These are phyloP conservation scores for Lactarius sp. DNA, from an alignment of 768 basidiomycete genomes.

Conservation along the genomic window DNA sequence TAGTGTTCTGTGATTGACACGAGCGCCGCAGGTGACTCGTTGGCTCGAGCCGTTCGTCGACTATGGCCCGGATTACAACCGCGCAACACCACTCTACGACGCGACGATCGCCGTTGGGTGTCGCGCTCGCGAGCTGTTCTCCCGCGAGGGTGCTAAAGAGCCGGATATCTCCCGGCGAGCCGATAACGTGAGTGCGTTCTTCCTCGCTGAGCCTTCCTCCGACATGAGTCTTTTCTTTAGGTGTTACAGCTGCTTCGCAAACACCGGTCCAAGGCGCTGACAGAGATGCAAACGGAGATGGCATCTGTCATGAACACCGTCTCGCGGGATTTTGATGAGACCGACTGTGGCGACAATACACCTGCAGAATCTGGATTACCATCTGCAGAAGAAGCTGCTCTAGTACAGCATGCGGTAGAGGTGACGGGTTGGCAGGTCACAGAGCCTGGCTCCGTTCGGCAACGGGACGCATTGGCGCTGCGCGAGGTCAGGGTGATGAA, in stretches of 20 bases:
- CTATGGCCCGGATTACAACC: constrained; percentile 14
- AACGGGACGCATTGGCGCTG: not conserved
- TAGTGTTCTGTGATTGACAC: not conserved
- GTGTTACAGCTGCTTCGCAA: not conserved
- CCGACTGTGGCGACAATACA: not conserved
- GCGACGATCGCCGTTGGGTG: constrained; percentile 8
- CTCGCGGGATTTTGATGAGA: not conserved
- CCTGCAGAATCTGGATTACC: not conserved
- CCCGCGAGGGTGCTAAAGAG: not conserved
- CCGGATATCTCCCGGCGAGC: not conserved
- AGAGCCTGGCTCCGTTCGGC: not conserved
- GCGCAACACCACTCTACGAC: constrained; percentile 8
- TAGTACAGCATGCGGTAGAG: not conserved
- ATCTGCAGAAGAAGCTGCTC: not conserved
- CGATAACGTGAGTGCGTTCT: not conserved
- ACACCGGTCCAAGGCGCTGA: not conserved
- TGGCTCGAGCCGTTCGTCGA: constrained; percentile 21
- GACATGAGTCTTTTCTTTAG: not conserved
- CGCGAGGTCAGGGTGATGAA: constrained; percentile 4
- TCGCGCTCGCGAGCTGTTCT: constrained; percentile 6
- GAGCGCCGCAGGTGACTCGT: constrained; percentile 4
- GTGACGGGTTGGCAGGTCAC: not conserved
- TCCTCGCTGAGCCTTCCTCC: not conserved
- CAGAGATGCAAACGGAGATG: constrained; percentile 3
- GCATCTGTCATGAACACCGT: not conserved